Evolutionary conservation across 768 basidiomycete genomes (phyloP).

Genomic region (Neoboletus subvelutipes): DNA sequence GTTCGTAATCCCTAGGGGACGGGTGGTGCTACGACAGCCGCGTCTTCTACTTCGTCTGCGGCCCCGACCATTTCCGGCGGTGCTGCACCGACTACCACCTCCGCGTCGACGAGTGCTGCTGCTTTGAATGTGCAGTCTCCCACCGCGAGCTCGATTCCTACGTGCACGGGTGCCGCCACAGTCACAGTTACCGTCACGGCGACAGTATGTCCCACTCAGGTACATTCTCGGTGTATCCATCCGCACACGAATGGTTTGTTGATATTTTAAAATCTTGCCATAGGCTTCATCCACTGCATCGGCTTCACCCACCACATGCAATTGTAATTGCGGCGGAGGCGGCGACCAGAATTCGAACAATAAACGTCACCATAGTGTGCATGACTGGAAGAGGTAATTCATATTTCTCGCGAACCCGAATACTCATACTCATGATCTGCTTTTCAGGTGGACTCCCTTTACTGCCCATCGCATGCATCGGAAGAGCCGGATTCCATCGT

Average conservation of each 20-base stretch:
- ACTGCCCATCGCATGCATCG: constrained; percentile 1
- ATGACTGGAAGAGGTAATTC: constrained; percentile 6
- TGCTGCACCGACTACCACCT: not conserved
- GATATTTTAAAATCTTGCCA: not conserved
- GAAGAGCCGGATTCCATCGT: constrained; percentile 6
- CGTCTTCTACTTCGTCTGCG: not conserved
- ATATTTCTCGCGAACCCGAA: not conserved
- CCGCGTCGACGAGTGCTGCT: not conserved
- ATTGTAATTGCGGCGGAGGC: no score
- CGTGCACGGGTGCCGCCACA: not conserved
- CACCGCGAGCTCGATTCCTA: not conserved
- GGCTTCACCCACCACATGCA: not conserved
- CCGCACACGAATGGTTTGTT: not conserved
- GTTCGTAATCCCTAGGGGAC: not conserved
- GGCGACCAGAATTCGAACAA: not conserved
- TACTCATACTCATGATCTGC: not conserved
- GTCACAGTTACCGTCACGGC: constrained; percentile 23
- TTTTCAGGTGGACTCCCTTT: constrained; percentile 1
- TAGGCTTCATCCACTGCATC: constrained; percentile 1
- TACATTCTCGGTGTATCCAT: not conserved
- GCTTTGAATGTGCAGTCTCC: not conserved
- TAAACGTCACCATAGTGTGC: not conserved
- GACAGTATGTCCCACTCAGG: constrained; percentile 13
- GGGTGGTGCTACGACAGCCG: not conserved
- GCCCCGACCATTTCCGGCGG: not conserved